Evolutionary conservation across 306 rosid species (phyloP).

Genomic region (Oemleria cerasiformis): DNA sequence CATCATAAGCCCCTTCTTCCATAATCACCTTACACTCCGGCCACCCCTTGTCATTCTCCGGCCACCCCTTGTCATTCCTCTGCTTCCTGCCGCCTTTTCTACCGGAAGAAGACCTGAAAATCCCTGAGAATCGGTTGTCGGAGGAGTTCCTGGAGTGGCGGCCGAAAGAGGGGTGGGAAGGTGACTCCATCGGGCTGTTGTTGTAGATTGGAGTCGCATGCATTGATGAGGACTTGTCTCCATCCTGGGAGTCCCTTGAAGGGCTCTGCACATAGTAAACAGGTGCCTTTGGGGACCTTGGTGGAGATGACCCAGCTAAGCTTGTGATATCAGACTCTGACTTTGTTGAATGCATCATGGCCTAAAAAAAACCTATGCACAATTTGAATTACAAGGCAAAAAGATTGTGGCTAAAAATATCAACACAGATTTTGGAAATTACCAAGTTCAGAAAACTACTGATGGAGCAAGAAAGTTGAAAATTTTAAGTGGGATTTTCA

Average conservation of each 20-base stretch:
- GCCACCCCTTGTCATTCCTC: slow-evolving; percentile 90
- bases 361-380: background rate
- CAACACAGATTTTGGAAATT: background rate
- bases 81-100: slow-evolving; percentile 60
- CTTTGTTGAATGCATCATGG: slow-evolving; percentile 58
- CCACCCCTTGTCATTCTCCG: slow-evolving; percentile 94
- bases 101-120: slow-evolving; percentile 83
- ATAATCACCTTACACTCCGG: slow-evolving; percentile 94
- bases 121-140: slow-evolving; percentile 77
- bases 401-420: background rate
- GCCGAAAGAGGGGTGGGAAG: slow-evolving; percentile 91
- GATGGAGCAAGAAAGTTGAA: background rate
- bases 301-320: slow-evolving; percentile 88
- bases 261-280: slow-evolving; percentile 92
- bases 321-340: slow-evolving; percentile 90
- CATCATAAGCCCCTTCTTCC: slow-evolving; percentile 88
- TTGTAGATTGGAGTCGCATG: slow-evolving; percentile 86
- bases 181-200: slow-evolving; percentile 92
- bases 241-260: slow-evolving; percentile 90
- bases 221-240: slow-evolving; percentile 85
- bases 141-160: slow-evolving; percentile 95
- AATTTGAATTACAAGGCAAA: background rate
- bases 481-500: background rate
- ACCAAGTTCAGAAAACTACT: background rate
- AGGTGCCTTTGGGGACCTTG: slow-evolving; percentile 82